Evolutionary conservation across 768 basidiomycete species (phyloP).

Genomic region (Tylopilus balloui): DNA sequence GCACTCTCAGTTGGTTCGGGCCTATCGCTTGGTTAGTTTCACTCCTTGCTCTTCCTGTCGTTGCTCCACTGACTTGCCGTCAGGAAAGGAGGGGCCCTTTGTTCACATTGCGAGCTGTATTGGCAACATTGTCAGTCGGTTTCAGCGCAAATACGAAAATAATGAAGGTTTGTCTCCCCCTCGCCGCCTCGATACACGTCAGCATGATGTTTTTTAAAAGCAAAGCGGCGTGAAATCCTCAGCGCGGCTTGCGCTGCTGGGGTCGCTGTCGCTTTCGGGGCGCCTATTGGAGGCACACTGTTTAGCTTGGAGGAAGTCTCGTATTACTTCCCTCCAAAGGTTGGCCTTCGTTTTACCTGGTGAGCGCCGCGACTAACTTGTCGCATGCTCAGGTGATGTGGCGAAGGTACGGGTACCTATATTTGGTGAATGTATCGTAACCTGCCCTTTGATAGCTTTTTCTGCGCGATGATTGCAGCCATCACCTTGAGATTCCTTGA

Average conservation of each 20-base stretch:
- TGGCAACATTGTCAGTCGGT: conserved; percentile 88
- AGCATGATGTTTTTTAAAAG: conserved; percentile 35
- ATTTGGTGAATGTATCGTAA: neutral
- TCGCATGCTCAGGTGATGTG: conserved; percentile 69
- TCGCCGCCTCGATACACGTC: neutral
- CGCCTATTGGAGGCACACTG: conserved; percentile 89
- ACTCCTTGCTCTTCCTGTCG: conserved; percentile 5
- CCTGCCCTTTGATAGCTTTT: conserved; percentile 61
- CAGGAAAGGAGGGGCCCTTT: conserved; percentile 71
- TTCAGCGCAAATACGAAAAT: conserved; percentile 84
- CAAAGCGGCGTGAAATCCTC: conserved; percentile 89
- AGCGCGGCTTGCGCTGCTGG: conserved; percentile 97
- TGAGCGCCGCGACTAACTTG: conserved; percentile 1
- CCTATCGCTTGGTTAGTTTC: conserved; percentile 62
- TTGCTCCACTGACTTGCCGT: conserved; percentile 1
- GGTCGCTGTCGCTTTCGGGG: conserved; percentile 95
- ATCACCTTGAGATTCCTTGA: conserved; percentile 90
- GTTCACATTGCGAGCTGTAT: conserved; percentile 92
- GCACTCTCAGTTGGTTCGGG: conserved; percentile 92
- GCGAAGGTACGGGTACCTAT: conserved; percentile 60
- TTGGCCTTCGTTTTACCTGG: conserved; percentile 20
- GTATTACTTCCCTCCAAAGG: conserved; percentile 96
- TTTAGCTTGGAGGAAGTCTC: conserved; percentile 95
- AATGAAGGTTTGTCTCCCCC: conserved; percentile 70
- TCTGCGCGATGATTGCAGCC: conserved; percentile 97